Evolutionary conservation across 2,329 filamentous ascomycete genomes (phyloP), one percentile per base, ranked within the genome.

Genomic region (Blastomyces silverae): DNA sequence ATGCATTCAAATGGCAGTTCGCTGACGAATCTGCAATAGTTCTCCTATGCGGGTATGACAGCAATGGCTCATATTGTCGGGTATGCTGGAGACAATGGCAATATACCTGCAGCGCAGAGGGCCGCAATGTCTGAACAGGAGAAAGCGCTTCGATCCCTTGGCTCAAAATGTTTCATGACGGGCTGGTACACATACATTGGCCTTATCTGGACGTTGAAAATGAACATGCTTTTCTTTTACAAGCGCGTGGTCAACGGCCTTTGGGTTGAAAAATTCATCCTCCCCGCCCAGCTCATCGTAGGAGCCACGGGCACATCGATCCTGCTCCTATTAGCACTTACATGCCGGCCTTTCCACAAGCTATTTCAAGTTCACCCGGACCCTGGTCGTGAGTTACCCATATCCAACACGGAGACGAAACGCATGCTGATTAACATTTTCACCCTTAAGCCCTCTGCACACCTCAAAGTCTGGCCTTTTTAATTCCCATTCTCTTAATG

Each of bases 211-310:
- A 73, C 69, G 0, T 68, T 79, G 62, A 79, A 79, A 64, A 69
- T 79, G 42, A 78, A 77, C 68, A 79, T 79, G 76, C 62, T 79
- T 22, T 79, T 75, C 65, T 74, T 79, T 20, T 79, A 78, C 63
- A 69, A 70, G 17, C 75, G 77, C 0, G 69, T 79, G 6, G 74
- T 78, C 4, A 70, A 69, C 3, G 73, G 74, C 0, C 64, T 78
- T 0, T 76, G 73, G 72, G 73, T 75, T 0, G 71, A 78, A 62
- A 75, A 71, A 22, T 73, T 77, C 34, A 72, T 79, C n/a, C 67
- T 70, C 20, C 77, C 77, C 0, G 65, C 73, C 11, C 76, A 79
- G 71, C 66, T 63, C 0, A 63, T 77, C 2, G 72, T 78, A 0
- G 57, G 65, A 0, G 37, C 64, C 1, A 76, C 74, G 0, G 70